Evolutionary conservation across 2,329 filamentous ascomycete genomes (phyloP).

Genomic region (Diaporthe citri): DNA sequence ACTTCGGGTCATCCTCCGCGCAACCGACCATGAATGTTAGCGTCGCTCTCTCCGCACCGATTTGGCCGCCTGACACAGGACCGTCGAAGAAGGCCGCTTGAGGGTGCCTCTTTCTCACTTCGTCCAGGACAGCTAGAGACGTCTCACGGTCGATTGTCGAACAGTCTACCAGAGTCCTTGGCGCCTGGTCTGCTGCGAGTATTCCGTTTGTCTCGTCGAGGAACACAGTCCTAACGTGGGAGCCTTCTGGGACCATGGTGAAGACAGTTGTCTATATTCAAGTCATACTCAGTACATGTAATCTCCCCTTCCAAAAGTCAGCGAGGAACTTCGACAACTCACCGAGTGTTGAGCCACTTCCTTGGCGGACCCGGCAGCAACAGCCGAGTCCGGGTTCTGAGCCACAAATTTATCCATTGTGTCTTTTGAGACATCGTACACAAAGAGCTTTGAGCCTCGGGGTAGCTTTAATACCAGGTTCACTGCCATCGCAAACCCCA

Average conservation of each 20-base stretch:
- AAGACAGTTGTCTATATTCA: constrained; percentile 69
- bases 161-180: constrained; percentile 74
- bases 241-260: constrained; percentile 75
- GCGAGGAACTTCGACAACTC: constrained; percentile 49
- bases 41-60: constrained; percentile 47
- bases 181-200: constrained; percentile 52
- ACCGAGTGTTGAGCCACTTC: constrained; percentile 75
- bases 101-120: constrained; percentile 33
- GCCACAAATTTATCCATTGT: constrained; percentile 65
- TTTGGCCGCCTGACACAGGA: constrained; percentile 49
- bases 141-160: constrained; percentile 78
- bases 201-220: constrained; percentile 58
- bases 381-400: constrained; percentile 55
- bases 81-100: constrained; percentile 48
- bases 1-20: constrained; percentile 49
- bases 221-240: constrained; percentile 76
- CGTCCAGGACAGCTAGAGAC: constrained; percentile 52
- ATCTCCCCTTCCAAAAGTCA: neutral
- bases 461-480: constrained; percentile 75
- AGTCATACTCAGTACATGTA: neutral
- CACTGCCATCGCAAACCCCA: constrained; percentile 74
- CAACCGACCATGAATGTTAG: constrained; percentile 52
- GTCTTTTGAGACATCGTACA: constrained; percentile 74
- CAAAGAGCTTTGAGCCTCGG: constrained; percentile 64
- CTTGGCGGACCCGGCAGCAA: constrained; percentile 66